Conservation (phyloP, 352 stramenopile genomes). For the Globisporangium viniferum region DNA sequence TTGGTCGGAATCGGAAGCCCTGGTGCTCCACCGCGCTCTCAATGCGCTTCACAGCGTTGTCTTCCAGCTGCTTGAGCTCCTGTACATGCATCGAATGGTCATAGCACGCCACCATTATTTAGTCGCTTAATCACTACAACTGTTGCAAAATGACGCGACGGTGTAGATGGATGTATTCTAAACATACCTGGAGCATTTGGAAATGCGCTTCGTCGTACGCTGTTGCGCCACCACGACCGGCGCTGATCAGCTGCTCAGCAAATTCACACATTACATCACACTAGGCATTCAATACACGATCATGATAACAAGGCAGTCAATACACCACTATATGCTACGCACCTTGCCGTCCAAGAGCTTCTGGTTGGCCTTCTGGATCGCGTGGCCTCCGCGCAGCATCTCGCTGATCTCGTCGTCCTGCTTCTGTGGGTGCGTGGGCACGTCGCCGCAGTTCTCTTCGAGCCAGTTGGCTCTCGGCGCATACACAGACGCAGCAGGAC, state of each 20-base stretch:
- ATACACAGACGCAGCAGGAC: neutral
- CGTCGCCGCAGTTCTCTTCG: conserved; percentile 59
- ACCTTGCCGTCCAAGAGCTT: conserved; percentile 52
- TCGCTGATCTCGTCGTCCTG: conserved; percentile 51
- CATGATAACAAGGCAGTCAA: neutral
- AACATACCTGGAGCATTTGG: conserved; percentile 44
- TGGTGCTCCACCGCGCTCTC: conserved; percentile 35
- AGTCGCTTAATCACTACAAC: neutral
- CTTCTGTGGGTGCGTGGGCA: conserved; percentile 35
- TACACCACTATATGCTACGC: neutral
- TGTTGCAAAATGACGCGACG: neutral
- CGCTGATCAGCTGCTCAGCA: conserved; percentile 27
- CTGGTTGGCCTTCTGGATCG: conserved; percentile 48
- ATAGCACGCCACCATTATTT: too few relatives aligned
- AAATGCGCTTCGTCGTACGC: conserved; percentile 36
- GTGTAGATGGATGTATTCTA: neutral
- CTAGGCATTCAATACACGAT: neutral
- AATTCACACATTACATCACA: neutral
- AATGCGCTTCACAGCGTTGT: conserved; percentile 48
- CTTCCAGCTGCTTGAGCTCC: conserved; percentile 48
- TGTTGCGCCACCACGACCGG: conserved; percentile 28
- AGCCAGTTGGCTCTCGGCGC: conserved; percentile 47
- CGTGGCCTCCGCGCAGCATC: conserved; percentile 72
- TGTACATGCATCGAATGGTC: conserved; percentile 8
- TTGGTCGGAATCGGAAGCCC: conserved; percentile 69